A percentile compares a stretch with the other conserved stretches of the same genome.
Conservation (phyloP, 192 early-diverging fungal species). For the Linnemannia elongata region DNA sequence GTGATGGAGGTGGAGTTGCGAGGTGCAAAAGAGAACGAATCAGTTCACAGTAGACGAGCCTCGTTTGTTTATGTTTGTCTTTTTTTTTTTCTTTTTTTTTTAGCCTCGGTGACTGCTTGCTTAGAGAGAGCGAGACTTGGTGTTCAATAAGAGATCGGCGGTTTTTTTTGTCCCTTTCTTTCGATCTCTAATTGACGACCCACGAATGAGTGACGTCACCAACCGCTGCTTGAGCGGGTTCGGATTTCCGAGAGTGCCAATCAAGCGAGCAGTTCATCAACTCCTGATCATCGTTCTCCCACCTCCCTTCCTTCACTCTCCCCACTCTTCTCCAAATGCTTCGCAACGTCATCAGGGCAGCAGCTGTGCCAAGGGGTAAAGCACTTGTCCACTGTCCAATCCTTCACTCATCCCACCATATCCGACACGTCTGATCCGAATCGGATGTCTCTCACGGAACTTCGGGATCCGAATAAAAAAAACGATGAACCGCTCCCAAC, state of each 20-base stretch:
- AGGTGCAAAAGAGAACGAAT: constrained; percentile 6
- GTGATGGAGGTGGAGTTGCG: background rate
- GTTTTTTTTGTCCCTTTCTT: background rate
- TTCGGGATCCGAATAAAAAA: constrained; percentile 15
- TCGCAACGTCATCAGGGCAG: constrained; percentile 51
- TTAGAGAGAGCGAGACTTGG: background rate
- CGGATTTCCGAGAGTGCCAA: constrained; percentile 33
- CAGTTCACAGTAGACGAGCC: background rate
- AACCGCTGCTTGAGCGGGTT: background rate
- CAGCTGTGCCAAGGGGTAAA: constrained; percentile 59
- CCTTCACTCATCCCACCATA: background rate
- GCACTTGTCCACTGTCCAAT: background rate
- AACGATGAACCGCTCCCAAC: background rate
- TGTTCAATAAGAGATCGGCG: constrained; percentile 6
- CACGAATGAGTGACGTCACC: background rate
- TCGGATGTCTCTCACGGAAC: constrained; percentile 2
- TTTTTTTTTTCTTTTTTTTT: constrained; percentile 9
- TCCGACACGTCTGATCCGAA: constrained; percentile 5
- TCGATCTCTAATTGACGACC: background rate
- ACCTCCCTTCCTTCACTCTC: constrained; percentile 14
- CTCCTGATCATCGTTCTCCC: constrained; percentile 20
- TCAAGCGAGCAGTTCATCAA: background rate
- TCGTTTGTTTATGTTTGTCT: constrained; percentile 8
- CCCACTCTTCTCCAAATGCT: constrained; percentile 33
- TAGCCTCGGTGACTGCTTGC: background rate